Conservation (phyloP, 768 basidiomycete genomes). For the Amanita polypyramis region DNA sequence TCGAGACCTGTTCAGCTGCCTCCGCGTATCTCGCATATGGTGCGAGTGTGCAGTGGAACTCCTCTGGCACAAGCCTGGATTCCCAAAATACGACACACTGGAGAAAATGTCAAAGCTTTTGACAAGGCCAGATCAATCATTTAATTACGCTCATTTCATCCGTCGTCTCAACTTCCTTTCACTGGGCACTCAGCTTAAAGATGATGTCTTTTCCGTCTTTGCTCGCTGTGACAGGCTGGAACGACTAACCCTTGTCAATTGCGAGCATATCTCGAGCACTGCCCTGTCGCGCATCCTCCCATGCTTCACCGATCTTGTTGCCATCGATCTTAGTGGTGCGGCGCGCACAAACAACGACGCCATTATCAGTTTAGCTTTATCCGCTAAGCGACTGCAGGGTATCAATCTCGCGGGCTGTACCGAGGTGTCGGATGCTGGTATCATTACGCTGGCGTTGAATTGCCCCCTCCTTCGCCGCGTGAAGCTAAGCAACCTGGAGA, state of each 20-base stretch:
- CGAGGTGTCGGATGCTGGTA: slow-evolving; percentile 65
- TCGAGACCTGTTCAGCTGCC: slow-evolving; percentile 60
- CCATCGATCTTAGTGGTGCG: slow-evolving; percentile 78
- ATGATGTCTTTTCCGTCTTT: slow-evolving; percentile 64
- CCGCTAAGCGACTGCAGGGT: slow-evolving; percentile 75
- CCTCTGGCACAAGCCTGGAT: slow-evolving; percentile 85
- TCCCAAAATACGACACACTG: slow-evolving; percentile 60
- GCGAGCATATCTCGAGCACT: slow-evolving; percentile 53
- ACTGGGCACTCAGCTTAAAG: slow-evolving; percentile 57
- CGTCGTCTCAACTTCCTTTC: slow-evolving; percentile 84
- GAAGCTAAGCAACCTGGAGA: slow-evolving; percentile 72
- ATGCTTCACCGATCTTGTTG: slow-evolving; percentile 66
- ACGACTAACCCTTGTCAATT: slow-evolving; percentile 80
- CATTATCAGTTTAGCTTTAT: slow-evolving; percentile 57
- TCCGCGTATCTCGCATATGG: slow-evolving; percentile 86
- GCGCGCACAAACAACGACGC: slow-evolving; percentile 58
- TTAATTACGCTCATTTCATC: slow-evolving; percentile 82
- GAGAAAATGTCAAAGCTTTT: slow-evolving; percentile 73
- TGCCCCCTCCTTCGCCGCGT: slow-evolving; percentile 80
- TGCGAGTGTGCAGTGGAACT: slow-evolving; percentile 94
- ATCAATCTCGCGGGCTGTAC: slow-evolving; percentile 85
- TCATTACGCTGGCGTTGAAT: slow-evolving; percentile 63
- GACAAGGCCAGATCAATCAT: slow-evolving; percentile 53
- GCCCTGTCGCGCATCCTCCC: slow-evolving; percentile 57
- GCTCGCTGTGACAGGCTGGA: slow-evolving; percentile 73